Base-by-base conservation (phyloP, 2,329 filamentous ascomycete genomes). In the Metarhizium sp. region DNA sequence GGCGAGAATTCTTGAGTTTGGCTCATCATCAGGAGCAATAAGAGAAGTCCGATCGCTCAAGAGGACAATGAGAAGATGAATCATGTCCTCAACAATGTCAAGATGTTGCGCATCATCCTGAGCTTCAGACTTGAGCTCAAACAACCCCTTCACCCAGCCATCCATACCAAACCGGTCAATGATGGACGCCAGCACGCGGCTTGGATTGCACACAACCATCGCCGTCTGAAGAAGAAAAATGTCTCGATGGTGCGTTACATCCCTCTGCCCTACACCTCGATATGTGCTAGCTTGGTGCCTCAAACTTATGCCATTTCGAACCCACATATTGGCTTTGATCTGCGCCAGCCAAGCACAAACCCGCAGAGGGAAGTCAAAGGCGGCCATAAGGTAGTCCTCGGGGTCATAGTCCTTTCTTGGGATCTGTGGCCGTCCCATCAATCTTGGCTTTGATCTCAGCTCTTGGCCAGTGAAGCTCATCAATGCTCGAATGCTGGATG, bases 301-400 rank as follows among this genome's bases (percentile, higher is more conserved):
- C 52, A 99, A 80, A 64, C 92, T 97, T 66, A 99, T 90, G 2
- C 94, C 94, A 67, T 99, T 99, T 55, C 94, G 85, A 59, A 99
- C 92, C 94, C 95, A 99, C 85, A 97, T 95, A 52, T 91, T 90
- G 18, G 92, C 91, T 69, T 95, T 96, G 84, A 99, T 97, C 73
- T 99, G 95, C 6, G 94, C 89, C 36, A 99, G 77, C 94, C 94
- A 99, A 20, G 90, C 91, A 67, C 91, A 96, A 0, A 97, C 92
- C 53, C 95, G 82, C 4, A 99, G 77, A 0, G 95, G 92, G 64
- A 90, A 96, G 69, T 99, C 94, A 64, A 99, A 96, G 52, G 91
- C 83, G 2, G 88, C 86, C 68, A 96, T 85, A 25, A 96, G 76
- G 64, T 92, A 86, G 67, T 95, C 90, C 63, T 95, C 88, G 0